phyloP scores from a whole-genome alignment of 1,284 basidiomycete species.

The Sphaerobolus stellatus region DNA sequence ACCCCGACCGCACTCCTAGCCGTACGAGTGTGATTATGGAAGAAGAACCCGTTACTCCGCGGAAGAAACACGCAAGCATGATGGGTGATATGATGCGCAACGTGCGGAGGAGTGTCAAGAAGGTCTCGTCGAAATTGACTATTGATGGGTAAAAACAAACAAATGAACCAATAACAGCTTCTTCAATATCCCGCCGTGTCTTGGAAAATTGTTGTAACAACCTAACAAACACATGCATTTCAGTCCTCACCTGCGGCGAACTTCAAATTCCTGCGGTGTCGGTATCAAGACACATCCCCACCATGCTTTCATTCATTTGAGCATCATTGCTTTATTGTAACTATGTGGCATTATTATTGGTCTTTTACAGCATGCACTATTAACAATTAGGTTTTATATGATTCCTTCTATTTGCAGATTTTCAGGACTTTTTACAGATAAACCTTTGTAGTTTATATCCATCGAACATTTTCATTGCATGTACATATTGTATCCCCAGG shows the following conservation, averaged over 20 bases:
- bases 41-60: neutral
- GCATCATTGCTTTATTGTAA: neutral
- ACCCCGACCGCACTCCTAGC: neutral
- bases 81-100: constrained; percentile 4
- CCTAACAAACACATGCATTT: no score
- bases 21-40: neutral
- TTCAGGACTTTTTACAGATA: no score
- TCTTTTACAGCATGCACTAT: no score
- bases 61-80: neutral
- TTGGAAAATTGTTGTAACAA: no score
- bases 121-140: neutral
- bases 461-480: no score
- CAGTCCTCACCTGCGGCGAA: no score
- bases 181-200: neutral
- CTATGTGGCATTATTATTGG: no score
- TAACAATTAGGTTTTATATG: no score
- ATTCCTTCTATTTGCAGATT: no score
- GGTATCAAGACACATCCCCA: neutral
- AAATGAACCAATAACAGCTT: neutral
- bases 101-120: constrained; percentile 10
- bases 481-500: no score
- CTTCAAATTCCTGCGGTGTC: neutral
- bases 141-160: neutral
- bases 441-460: no score
- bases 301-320: neutral